phyloP scores from a whole-genome alignment of 306 rosid genomes.

The Boehmeria nivea region DNA sequence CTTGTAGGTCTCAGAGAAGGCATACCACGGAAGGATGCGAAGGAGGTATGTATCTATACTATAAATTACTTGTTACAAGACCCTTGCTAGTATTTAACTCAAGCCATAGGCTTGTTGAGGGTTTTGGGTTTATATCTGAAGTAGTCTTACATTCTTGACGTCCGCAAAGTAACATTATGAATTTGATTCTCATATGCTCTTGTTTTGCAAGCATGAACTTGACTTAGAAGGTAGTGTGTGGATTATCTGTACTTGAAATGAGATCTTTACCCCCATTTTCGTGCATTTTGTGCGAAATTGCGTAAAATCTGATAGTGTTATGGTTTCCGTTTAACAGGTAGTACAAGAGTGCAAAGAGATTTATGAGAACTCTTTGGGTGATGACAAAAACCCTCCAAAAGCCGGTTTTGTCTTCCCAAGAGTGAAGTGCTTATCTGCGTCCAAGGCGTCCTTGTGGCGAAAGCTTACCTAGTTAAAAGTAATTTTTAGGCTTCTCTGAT shows the following conservation, averaged over 20 bases:
- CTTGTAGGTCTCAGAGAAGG: constrained; percentile 94
- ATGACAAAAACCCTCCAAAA: constrained; percentile 63
- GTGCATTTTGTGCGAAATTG: too few species aligned
- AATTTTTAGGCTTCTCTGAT: too few species aligned
- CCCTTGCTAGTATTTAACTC: not conserved
- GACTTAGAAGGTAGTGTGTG: too few species aligned
- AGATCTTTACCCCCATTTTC: too few species aligned
- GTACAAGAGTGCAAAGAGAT: constrained; percentile 97
- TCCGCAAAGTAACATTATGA: not conserved
- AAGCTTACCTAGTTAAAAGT: constrained; percentile 73
- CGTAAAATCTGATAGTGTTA: too few species aligned
- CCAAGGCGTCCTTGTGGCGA: constrained; percentile 76
- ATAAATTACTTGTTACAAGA: not conserved
- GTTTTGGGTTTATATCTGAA: too few species aligned
- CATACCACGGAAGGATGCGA: constrained; percentile 95
- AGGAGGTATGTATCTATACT: constrained; percentile 56
- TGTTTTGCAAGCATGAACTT: too few species aligned
- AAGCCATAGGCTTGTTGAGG: not conserved
- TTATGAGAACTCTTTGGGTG: constrained; percentile 76
- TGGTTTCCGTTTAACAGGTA: constrained; percentile 45
- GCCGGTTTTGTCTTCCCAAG: constrained; percentile 73
- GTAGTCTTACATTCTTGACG: too few species aligned
- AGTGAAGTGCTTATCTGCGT: constrained; percentile 60
- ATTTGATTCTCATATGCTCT: not conserved
- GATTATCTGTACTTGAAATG: too few species aligned